These are phyloP conservation scores for Phellopilus nigrolimitatus DNA, from an alignment of 1,284 basidiomycete species.

Conservation along the genomic window DNA sequence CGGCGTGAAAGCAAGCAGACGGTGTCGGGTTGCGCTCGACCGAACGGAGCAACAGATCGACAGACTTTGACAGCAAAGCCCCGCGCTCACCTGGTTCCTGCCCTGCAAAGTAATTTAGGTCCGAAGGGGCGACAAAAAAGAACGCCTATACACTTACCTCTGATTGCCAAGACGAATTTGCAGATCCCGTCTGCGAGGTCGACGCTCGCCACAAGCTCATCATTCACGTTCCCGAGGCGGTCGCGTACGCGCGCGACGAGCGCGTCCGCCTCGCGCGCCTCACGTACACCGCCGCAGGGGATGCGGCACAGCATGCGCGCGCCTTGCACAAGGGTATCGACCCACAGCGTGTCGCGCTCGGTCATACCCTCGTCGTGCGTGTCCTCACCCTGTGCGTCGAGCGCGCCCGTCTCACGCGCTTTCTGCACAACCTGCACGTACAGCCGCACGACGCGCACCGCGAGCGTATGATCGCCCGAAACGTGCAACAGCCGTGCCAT, in stretches of 20 bases:
- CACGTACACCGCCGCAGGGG: slow-evolving; percentile 38
- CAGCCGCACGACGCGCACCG: slow-evolving; percentile 70
- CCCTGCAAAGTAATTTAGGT: slow-evolving; percentile 38
- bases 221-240: slow-evolving; percentile 43
- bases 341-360: slow-evolving; percentile 53
- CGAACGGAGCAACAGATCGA: slow-evolving; percentile 53
- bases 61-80: slow-evolving; percentile 52
- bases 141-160: slow-evolving; percentile 44
- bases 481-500: slow-evolving; percentile 70
- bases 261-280: slow-evolving; percentile 55
- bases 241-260: slow-evolving; percentile 53
- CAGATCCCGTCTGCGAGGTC: slow-evolving; percentile 66
- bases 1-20: slow-evolving; percentile 74
- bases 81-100: slow-evolving; percentile 61
- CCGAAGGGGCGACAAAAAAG: neutral
- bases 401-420: slow-evolving; percentile 53
- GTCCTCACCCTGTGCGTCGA: slow-evolving; percentile 23
- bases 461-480: slow-evolving; percentile 60
- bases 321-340: slow-evolving; percentile 69
- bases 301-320: slow-evolving; percentile 66
- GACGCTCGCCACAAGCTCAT: slow-evolving; percentile 48
- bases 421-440: slow-evolving; percentile 86
- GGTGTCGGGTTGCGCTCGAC: slow-evolving; percentile 53
- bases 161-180: slow-evolving; percentile 52
- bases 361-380: slow-evolving; percentile 19